A percentile compares a stretch with the other conserved stretches of the same genome.
phyloP scores from a whole-genome alignment of 2,329 filamentous ascomycete genomes.

The Claviceps africana region DNA sequence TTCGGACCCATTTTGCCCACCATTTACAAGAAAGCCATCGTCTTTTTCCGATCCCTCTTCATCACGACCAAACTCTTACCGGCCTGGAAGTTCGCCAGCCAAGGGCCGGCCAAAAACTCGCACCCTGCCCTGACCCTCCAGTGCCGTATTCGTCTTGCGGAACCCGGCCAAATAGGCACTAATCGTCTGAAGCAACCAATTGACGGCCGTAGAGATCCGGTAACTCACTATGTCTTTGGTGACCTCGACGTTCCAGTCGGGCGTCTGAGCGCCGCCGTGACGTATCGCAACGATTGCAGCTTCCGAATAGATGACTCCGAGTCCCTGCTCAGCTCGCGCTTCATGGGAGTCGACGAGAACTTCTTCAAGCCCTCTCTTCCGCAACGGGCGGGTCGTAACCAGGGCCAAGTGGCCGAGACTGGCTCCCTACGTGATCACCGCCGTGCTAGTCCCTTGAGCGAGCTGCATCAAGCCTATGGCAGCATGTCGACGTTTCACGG shows the following conservation, averaged over 20 bases:
- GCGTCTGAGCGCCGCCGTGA: slow-evolving; percentile 65
- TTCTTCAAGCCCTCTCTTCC: slow-evolving; percentile 70
- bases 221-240: slow-evolving; percentile 67
- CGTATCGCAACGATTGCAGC: slow-evolving; percentile 76
- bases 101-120: slow-evolving; percentile 57
- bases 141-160: slow-evolving; percentile 62
- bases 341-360: slow-evolving; percentile 81
- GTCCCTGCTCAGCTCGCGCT: slow-evolving; percentile 77
- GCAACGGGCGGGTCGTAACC: slow-evolving; percentile 30
- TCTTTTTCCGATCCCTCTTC: slow-evolving; percentile 83
- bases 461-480: slow-evolving; percentile 70
- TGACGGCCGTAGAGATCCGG: slow-evolving; percentile 26
- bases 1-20: slow-evolving; percentile 59
- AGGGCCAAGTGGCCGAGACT: slow-evolving; percentile 35
- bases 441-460: slow-evolving; percentile 32
- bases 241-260: slow-evolving; percentile 79
- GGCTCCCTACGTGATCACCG: slow-evolving; percentile 62
- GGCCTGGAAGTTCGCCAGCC: slow-evolving; percentile 68
- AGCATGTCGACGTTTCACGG: slow-evolving; percentile 83
- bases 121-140: slow-evolving; percentile 56
- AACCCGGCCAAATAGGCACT: slow-evolving; percentile 35
- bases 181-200: slow-evolving; percentile 47
- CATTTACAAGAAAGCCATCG: slow-evolving; percentile 93
- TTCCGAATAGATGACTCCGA: slow-evolving; percentile 89
- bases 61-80: slow-evolving; percentile 71